These are phyloP conservation scores for Neoboletus magnificus DNA, from an alignment of 768 basidiomycete species.

Conservation along the genomic window DNA sequence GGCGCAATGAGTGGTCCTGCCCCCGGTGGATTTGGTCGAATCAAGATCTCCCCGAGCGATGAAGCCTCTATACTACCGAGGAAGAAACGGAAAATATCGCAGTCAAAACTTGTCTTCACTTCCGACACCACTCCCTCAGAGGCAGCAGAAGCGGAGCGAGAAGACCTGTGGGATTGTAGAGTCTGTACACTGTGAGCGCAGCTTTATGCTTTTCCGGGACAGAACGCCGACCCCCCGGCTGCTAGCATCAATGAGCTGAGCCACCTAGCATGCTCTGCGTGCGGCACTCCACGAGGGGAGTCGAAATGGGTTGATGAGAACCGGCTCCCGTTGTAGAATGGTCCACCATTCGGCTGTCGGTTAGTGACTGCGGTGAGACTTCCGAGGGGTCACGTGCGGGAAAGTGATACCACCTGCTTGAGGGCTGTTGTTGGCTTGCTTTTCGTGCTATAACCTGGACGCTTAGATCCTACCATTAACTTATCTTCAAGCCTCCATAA, in stretches of 20 bases:
- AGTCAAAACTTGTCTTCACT: conserved; percentile 13
- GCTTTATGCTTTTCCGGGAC: neutral
- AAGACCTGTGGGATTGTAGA: conserved; percentile 47
- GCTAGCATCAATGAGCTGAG: conserved; percentile 49
- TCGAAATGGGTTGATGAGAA: conserved; percentile 13
- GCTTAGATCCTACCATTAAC: neutral
- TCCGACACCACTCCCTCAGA: neutral
- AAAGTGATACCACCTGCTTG: neutral
- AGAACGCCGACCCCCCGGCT: conserved; percentile 4
- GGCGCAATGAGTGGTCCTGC: neutral
- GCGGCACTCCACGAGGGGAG: conserved; percentile 52
- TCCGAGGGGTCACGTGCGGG: conserved; percentile 20
- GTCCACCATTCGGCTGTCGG: neutral
- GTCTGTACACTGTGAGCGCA: conserved; percentile 68
- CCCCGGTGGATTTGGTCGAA: neutral
- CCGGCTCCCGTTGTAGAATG: neutral
- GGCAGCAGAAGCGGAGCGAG: conserved; percentile 37
- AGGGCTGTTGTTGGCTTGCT: neutral
- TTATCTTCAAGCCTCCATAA: neutral
- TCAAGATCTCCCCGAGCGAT: neutral
- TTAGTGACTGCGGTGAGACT: neutral
- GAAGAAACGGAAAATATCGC: conserved; percentile 21
- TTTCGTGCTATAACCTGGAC: neutral
- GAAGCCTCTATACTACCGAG: conserved; percentile 2
- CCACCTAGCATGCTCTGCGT: conserved; percentile 62